Percentiles rank a stretch among this genome's conserved stretches.
These are phyloP conservation scores for Rhodocollybia butyracea DNA, from an alignment of 768 basidiomycete genomes.

Conservation along the genomic window DNA sequence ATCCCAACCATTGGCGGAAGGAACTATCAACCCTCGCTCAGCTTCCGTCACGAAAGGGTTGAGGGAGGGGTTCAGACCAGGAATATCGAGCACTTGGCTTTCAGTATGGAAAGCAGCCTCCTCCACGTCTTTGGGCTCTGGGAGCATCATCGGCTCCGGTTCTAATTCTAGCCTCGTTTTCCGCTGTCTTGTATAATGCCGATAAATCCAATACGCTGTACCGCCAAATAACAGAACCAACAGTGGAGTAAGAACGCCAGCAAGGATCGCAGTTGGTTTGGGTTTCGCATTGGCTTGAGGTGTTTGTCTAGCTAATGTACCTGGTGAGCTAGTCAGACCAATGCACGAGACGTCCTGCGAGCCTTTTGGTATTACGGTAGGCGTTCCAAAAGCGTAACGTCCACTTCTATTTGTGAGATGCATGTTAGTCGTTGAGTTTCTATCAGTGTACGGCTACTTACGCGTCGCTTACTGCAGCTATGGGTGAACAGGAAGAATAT, in stretches of 20 bases:
- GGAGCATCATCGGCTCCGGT: slow-evolving; percentile 11
- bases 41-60: slow-evolving; percentile 15
- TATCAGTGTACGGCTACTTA: slow-evolving; percentile 28
- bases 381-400: slow-evolving; percentile 30
- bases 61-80: slow-evolving; percentile 13
- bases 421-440: too few species aligned
- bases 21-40: background rate
- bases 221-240: slow-evolving; percentile 25
- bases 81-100: background rate
- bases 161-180: background rate
- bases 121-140: slow-evolving; percentile 12
- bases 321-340: slow-evolving; percentile 26
- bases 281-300: slow-evolving; percentile 12
- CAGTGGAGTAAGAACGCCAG: slow-evolving; percentile 29
- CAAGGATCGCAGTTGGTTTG: slow-evolving; percentile 21
- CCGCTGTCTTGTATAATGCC: slow-evolving; percentile 9
- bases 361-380: slow-evolving; percentile 19
- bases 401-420: slow-evolving; percentile 29
- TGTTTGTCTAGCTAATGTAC: slow-evolving; percentile 17
- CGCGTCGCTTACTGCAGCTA: slow-evolving; percentile 39
- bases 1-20: background rate
- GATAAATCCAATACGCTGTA: slow-evolving; percentile 15
- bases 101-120: background rate
- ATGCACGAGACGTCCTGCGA: slow-evolving; percentile 29
- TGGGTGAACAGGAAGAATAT: background rate